These are phyloP conservation scores for Boletellus sp. DNA, from an alignment of 768 basidiomycete species.

Conservation along the genomic window DNA sequence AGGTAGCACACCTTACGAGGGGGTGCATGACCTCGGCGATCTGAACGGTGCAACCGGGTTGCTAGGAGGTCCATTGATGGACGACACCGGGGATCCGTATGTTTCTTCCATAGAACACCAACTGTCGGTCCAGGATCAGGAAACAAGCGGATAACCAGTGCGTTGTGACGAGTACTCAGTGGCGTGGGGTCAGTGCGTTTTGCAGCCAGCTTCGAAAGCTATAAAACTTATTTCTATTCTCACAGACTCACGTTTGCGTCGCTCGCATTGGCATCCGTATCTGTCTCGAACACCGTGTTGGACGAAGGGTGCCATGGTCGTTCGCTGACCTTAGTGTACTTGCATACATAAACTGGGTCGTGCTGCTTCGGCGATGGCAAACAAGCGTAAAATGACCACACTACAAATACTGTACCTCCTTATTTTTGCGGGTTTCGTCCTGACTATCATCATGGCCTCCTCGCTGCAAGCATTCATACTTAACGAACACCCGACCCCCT, in stretches of 20 bases:
- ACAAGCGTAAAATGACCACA: conserved; percentile 18
- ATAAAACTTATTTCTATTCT: conserved; percentile 4
- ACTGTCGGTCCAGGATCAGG: conserved; percentile 11
- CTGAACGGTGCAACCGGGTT: conserved; percentile 50
- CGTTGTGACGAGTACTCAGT: not conserved
- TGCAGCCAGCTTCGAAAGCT: not conserved
- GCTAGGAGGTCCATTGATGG: conserved; percentile 60
- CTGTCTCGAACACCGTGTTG: not conserved
- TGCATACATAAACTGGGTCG: not conserved
- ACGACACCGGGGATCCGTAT: conserved; percentile 60
- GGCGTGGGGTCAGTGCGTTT: conserved; percentile 8
- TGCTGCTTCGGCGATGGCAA: conserved; percentile 8
- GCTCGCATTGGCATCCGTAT: not conserved
- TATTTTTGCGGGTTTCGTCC: not conserved
- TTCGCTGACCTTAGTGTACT: not conserved
- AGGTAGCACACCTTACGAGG: conserved; percentile 58
- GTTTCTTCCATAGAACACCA: conserved; percentile 25
- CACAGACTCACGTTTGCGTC: not conserved
- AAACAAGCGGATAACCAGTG: conserved; percentile 7
- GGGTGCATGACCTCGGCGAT: conserved; percentile 51
- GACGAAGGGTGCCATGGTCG: not conserved
- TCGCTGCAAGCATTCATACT: conserved; percentile 26
- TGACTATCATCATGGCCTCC: conserved; percentile 17
- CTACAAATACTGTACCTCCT: conserved; percentile 13
- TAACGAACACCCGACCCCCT: conserved; percentile 17